Evolutionary conservation across 805 yeast species (phyloP).

Genomic region (Saturnispora zaruensis): DNA sequence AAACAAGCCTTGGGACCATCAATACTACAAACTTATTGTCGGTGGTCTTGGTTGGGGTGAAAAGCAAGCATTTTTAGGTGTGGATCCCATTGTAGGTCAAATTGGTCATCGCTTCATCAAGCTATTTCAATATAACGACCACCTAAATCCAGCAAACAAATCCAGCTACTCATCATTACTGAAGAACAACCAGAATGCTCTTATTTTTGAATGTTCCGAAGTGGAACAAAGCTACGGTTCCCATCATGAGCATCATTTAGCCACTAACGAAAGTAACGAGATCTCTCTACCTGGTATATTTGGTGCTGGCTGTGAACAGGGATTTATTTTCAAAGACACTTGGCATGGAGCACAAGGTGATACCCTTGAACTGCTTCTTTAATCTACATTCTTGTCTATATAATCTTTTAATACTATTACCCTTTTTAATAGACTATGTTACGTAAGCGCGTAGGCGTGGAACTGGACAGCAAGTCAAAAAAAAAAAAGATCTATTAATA

Average conservation of each 20-base stretch:
- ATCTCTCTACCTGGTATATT: slow-evolving; percentile 17
- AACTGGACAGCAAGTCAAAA: background rate
- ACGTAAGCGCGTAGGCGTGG: background rate
- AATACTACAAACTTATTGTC: slow-evolving; percentile 48
- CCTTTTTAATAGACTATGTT: background rate
- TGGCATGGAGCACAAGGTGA: slow-evolving; percentile 30
- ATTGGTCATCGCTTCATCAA: slow-evolving; percentile 18
- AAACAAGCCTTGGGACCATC: slow-evolving; percentile 14
- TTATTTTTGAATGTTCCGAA: slow-evolving; percentile 22
- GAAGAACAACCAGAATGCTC: background rate
- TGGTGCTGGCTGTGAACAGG: slow-evolving; percentile 30
- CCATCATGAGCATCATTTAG: slow-evolving; percentile 5
- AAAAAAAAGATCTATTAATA: background rate
- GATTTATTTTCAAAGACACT: slow-evolving; percentile 24
- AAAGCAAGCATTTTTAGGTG: slow-evolving; percentile 54
- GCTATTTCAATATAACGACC: slow-evolving; percentile 15
- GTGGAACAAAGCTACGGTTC: slow-evolving; percentile 12
- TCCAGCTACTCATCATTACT: background rate
- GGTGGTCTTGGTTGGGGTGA: slow-evolving; percentile 78
- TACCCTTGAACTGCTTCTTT: slow-evolving; percentile 12
- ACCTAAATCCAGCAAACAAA: background rate
- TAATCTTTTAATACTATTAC: background rate
- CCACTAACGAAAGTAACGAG: background rate
- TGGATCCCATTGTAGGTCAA: slow-evolving; percentile 46
- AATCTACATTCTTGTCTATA: background rate